Evolutionary conservation across 371 early-diverging fungal genomes (phyloP).

Genomic region (Synchytrium microbalum): DNA sequence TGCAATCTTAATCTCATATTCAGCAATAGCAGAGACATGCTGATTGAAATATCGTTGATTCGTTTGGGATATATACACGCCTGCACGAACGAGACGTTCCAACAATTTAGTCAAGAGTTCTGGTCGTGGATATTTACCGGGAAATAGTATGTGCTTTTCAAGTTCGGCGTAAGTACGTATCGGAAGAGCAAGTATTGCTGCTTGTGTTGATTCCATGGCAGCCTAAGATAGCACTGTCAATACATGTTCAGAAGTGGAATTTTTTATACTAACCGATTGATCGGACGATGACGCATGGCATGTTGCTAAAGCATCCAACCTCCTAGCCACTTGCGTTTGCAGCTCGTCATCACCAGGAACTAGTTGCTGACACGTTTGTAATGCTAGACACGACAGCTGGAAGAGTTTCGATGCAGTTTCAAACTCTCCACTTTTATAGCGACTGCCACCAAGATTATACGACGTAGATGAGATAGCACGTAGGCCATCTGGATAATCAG

Average conservation of each 20-base stretch:
- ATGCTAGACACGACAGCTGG: not conserved
- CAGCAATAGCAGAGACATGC: not conserved
- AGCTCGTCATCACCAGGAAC: not conserved
- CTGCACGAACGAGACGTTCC: slow-evolving; percentile 1
- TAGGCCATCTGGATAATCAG: not conserved
- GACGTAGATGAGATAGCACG: not conserved
- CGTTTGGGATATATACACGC: not conserved
- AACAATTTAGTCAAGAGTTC: not conserved
- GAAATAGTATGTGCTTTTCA: not conserved
- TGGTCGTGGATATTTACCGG: not conserved
- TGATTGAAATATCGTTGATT: not conserved
- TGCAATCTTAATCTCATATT: not conserved
- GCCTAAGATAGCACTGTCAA: not conserved
- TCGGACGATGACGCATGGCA: not conserved
- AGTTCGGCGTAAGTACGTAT: not conserved
- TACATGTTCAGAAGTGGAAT: not conserved
- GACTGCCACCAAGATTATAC: not conserved
- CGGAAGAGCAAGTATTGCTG: not conserved
- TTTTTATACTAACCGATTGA: not conserved
- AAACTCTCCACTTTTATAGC: not conserved
- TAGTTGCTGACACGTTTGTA: not conserved
- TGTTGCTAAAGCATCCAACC: not conserved
- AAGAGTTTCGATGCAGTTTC: not conserved
- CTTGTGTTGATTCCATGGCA: not conserved
- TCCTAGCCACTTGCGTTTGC: not conserved